phyloP scores from a whole-genome alignment of 2,329 filamentous ascomycete species.

The Colletotrichum magnum region DNA sequence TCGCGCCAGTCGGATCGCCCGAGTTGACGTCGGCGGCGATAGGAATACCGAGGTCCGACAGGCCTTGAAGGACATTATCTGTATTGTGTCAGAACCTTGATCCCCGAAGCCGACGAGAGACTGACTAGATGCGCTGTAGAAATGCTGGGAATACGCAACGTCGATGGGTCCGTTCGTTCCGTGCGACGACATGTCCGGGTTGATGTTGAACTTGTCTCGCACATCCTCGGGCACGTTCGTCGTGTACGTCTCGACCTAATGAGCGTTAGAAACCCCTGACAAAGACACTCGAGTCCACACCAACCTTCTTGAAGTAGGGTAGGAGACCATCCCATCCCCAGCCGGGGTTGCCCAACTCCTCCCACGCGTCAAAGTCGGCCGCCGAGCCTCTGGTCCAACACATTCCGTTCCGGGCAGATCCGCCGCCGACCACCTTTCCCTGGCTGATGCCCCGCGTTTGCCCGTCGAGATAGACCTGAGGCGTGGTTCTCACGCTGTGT shows the following conservation, averaged over 20 bases:
- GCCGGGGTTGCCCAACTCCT: slow-evolving; percentile 55
- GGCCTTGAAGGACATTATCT: slow-evolving; percentile 55
- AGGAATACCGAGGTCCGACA: slow-evolving; percentile 54
- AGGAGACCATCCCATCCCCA: slow-evolving; percentile 61
- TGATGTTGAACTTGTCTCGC: slow-evolving; percentile 44
- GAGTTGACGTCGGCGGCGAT: slow-evolving; percentile 53
- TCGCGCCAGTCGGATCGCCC: slow-evolving; percentile 53
- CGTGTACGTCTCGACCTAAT: slow-evolving; percentile 55
- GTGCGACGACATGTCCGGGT: slow-evolving; percentile 48
- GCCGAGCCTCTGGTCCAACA: slow-evolving; percentile 56
- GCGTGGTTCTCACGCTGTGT: slow-evolving; percentile 48
- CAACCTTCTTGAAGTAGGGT: slow-evolving; percentile 65
- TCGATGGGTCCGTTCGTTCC: slow-evolving; percentile 53
- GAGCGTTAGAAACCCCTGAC: too few relatives aligned
- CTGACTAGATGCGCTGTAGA: slow-evolving; percentile 58
- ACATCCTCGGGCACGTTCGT: slow-evolving; percentile 43
- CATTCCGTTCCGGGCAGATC: slow-evolving; percentile 57
- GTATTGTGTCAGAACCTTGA: background rate
- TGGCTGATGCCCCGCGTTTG: slow-evolving; percentile 52
- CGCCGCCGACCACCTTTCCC: slow-evolving; percentile 56
- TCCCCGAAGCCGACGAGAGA: background rate
- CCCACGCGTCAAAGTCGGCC: slow-evolving; percentile 60
- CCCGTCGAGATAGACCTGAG: slow-evolving; percentile 51
- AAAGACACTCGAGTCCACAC: background rate
- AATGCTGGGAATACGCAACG: slow-evolving; percentile 54